A percentile compares a stretch with the other conserved stretches of the same genome.
These are phyloP conservation scores for Bacterosira constricta DNA, from an alignment of 108 stramenopile species.

Conservation along the genomic window DNA sequence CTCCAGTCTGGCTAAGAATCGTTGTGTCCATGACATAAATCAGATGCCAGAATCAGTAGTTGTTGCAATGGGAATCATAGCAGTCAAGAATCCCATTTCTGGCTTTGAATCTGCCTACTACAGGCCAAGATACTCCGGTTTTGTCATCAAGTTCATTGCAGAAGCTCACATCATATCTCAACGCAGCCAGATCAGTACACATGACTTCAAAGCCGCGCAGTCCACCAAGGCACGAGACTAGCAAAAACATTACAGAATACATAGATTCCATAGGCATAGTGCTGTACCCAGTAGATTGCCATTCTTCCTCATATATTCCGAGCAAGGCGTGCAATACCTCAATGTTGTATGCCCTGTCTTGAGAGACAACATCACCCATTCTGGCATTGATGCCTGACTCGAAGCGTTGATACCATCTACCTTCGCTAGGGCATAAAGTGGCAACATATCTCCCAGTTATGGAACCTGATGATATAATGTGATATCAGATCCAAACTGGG, in stretches of 20 bases:
- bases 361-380: slow-evolving; percentile 2
- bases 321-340: background rate
- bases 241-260: background rate
- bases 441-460: background rate
- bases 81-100: background rate
- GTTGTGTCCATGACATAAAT: slow-evolving; percentile 6
- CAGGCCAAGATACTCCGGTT: slow-evolving; percentile 13
- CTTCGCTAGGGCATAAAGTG: background rate
- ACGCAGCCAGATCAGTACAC: slow-evolving; percentile 16
- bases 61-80: slow-evolving; percentile 18
- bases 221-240: slow-evolving; percentile 2
- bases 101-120: slow-evolving; percentile 9
- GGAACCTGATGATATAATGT: background rate
- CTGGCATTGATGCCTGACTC: background rate
- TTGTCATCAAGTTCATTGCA: background rate
- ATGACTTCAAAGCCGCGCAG: slow-evolving; percentile 14
- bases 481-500: background rate
- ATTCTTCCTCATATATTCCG: slow-evolving; percentile 6
- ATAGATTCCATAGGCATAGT: background rate
- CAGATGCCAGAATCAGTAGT: slow-evolving; percentile 3
- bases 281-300: background rate
- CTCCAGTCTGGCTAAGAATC: background rate
- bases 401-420: slow-evolving; percentile 1
- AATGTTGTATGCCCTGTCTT: slow-evolving; percentile 1
- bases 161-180: slow-evolving; percentile 6